Base-by-base conservation (phyloP, 768 basidiomycete genomes). In the Hygrophorus pudorinus region DNA sequence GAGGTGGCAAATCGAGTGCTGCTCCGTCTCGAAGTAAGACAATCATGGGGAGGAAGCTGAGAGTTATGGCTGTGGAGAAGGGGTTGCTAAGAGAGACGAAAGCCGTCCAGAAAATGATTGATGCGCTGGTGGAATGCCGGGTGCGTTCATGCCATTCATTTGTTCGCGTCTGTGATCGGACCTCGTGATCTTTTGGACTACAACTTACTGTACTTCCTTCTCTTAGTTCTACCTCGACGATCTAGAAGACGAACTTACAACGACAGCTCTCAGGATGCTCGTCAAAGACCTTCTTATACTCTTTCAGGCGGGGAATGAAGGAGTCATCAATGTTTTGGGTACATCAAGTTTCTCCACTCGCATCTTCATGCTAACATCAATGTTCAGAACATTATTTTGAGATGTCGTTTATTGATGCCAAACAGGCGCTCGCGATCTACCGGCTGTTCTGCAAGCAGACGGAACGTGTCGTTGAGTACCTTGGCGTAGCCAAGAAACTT, bases 221-320 rank as follows among this genome's bases (percentile, higher is more conserved):
- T 33, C 5, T 16, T 42, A 96, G 88, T 96, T 98, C 64, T 99
- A 94, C 59, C 64, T 91, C 33, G 94, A 97, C 52, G 81, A 96
- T 56, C 67, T 97, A 12, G 84, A 93, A 52, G 93, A 98, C 56
- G 88, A 94, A 56, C 73, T 98, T 32, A 88, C 83, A 1, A 82
- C 87, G 41, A 79, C 83, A 2, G 89, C 94, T 2, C 70, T 97
- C 41, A 75, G 88, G 34, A 89, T 99, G 85, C 73, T 97, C 21
- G 87, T 96, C 53, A 98, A 97, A 58, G 96, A 99, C 59, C 75
- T 98, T 2, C 74, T 98, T 42, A 87, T 97, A 44, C 70, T 98
- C 13, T 97, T 97, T 59, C 92, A 96, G 58, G 91, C 91, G 2
- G 85, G 90, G 33, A 99, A 99, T 53, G 96, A 99, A 57, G 96